Percentiles rank a stretch among this genome's conserved stretches.
These are phyloP conservation scores for Actinomucor elegans DNA, from an alignment of 371 early-diverging fungal species.

Conservation along the genomic window DNA sequence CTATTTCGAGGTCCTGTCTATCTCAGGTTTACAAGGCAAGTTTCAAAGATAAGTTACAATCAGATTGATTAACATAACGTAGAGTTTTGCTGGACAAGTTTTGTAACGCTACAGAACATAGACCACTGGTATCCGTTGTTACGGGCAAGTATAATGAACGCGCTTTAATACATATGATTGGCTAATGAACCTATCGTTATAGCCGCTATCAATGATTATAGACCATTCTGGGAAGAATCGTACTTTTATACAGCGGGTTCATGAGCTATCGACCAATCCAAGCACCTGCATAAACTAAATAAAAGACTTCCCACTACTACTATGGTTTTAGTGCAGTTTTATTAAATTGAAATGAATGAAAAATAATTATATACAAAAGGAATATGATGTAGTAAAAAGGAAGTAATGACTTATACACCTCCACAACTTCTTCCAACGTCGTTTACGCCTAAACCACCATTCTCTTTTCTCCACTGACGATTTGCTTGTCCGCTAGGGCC, in stretches of 20 bases:
- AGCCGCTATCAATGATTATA: conserved; percentile 45
- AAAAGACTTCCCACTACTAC: too few relatives aligned
- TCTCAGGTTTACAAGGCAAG: conserved; percentile 34
- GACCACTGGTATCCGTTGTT: conserved; percentile 38
- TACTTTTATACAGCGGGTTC: conserved; percentile 48
- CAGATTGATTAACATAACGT: too few relatives aligned
- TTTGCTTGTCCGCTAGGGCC: conserved; percentile 23
- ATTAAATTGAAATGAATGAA: too few relatives aligned
- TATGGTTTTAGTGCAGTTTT: too few relatives aligned
- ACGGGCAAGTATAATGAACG: conserved; percentile 27
- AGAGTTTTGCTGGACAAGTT: conserved; percentile 28
- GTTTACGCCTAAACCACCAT: conserved; percentile 46
- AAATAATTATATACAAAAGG: too few relatives aligned
- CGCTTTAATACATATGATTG: background rate
- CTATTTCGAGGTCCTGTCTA: conserved; percentile 36
- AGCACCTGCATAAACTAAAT: too few relatives aligned
- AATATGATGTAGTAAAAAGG: too few relatives aligned
- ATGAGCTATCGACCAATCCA: too few relatives aligned
- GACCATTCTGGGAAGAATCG: conserved; percentile 44
- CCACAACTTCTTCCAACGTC: conserved; percentile 52
- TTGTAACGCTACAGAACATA: conserved; percentile 38
- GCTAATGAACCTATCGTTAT: background rate
- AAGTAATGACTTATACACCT: conserved; percentile 43
- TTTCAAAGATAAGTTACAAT: too few relatives aligned
- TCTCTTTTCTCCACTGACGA: conserved; percentile 38